Evolutionary conservation across 1,284 basidiomycete species (phyloP).

Genomic region (Pisolithus thermaeus): DNA sequence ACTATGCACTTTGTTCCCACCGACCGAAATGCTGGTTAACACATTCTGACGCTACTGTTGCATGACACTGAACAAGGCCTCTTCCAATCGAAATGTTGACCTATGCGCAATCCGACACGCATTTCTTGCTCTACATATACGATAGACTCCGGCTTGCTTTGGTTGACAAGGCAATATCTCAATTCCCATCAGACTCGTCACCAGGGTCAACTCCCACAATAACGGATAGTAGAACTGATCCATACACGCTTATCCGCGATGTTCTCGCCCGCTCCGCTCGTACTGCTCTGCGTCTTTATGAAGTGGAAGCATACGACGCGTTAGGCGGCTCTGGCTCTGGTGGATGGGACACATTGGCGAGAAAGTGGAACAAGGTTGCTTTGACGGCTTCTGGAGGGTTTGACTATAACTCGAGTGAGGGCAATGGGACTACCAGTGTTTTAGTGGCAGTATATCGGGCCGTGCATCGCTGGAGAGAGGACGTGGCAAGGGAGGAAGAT

Average conservation of each 20-base stretch:
- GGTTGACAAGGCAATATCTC: conserved; percentile 52
- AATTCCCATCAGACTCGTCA: conserved; percentile 25
- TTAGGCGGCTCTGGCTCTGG: conserved; percentile 57
- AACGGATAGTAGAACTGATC: conserved; percentile 6
- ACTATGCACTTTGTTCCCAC: neutral
- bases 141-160: conserved; percentile 89
- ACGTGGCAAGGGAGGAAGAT: conserved; percentile 77
- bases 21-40: neutral
- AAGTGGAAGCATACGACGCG: conserved; percentile 64
- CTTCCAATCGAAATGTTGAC: conserved; percentile 84
- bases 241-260: conserved; percentile 40
- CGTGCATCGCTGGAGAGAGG: conserved; percentile 85
- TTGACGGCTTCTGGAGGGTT: conserved; percentile 36
- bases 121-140: conserved; percentile 91
- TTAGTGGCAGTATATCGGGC: conserved; percentile 70
- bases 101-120: conserved; percentile 95
- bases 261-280: conserved; percentile 67
- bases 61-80: conserved; percentile 46
- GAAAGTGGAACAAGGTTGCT: conserved; percentile 69
- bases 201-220: conserved; percentile 11
- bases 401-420: conserved; percentile 53
- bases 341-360: conserved; percentile 76
- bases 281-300: conserved; percentile 67
- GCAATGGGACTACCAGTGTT: conserved; percentile 66
- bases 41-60: neutral